Percentiles rank a stretch among this genome's conserved stretches.
phyloP scores from a whole-genome alignment of 495 filamentous ascomycete species.

The Xylaria castorea region DNA sequence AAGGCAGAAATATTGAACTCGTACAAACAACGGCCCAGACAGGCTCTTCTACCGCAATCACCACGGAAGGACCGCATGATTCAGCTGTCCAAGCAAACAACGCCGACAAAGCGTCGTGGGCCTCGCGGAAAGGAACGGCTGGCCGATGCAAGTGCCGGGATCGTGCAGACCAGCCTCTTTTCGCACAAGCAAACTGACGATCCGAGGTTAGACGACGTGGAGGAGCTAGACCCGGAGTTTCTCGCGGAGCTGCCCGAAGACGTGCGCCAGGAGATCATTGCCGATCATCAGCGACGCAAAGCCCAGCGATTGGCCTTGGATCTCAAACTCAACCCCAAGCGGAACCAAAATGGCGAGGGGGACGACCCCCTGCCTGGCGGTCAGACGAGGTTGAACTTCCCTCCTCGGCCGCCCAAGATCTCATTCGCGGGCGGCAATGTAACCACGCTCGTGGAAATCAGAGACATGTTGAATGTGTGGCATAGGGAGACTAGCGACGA shows the following conservation, averaged over 20 bases:
- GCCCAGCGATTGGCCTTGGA: slow-evolving; percentile 43
- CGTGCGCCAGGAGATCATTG: slow-evolving; percentile 76
- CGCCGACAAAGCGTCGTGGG: slow-evolving; percentile 66
- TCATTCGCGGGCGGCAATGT: slow-evolving; percentile 38
- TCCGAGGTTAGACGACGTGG: slow-evolving; percentile 30
- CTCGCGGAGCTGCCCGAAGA: slow-evolving; percentile 83
- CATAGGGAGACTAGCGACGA: slow-evolving; percentile 66
- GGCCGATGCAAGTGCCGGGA: slow-evolving; percentile 52
- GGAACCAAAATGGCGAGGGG: slow-evolving; percentile 21
- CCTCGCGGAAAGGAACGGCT: slow-evolving; percentile 50
- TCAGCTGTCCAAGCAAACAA: slow-evolving; percentile 58
- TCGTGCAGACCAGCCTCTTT: slow-evolving; percentile 73
- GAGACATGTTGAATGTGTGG: slow-evolving; percentile 67
- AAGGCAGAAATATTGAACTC: slow-evolving; percentile 78
- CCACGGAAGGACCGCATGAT: slow-evolving; percentile 60
- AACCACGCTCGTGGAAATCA: slow-evolving; percentile 41
- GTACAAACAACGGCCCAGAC: slow-evolving; percentile 57
- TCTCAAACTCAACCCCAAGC: slow-evolving; percentile 31
- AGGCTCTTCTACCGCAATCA: slow-evolving; percentile 61
- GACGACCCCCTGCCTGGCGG: slow-evolving; percentile 27
- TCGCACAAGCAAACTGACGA: slow-evolving; percentile 40
- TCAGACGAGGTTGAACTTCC: slow-evolving; percentile 47
- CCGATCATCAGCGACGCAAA: slow-evolving; percentile 68
- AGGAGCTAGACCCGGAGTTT: slow-evolving; percentile 70
- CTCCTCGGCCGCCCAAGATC: slow-evolving; percentile 42